Evolutionary conservation across 805 yeast genomes (phyloP).

Genomic region (Yarrowia divulgata): DNA sequence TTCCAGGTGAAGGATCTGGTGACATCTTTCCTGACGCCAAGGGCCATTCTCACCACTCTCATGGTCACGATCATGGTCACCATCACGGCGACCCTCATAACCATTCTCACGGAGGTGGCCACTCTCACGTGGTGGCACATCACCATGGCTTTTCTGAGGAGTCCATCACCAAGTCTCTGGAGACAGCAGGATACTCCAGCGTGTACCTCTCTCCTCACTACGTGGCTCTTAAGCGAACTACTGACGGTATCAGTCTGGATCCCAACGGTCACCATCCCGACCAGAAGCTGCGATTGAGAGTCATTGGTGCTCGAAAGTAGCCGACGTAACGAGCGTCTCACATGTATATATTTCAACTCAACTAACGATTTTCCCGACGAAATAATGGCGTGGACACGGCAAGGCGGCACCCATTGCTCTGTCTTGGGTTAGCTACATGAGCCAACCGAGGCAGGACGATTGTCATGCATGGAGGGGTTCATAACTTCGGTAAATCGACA

Average conservation of each 20-base stretch:
- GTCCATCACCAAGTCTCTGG: constrained; percentile 9
- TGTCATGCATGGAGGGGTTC: no score
- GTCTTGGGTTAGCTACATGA: neutral
- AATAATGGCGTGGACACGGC: neutral
- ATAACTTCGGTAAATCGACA: no score
- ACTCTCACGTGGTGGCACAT: constrained; percentile 23
- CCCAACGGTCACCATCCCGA: neutral
- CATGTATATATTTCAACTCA: constrained; percentile 1
- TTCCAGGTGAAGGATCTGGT: neutral
- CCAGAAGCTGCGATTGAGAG: constrained; percentile 25
- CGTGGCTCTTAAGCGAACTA: constrained; percentile 25
- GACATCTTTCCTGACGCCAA: neutral
- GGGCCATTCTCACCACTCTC: constrained; percentile 11
- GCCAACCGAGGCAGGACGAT: neutral
- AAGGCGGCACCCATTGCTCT: neutral
- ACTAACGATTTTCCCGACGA: neutral
- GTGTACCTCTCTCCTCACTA: constrained; percentile 25
- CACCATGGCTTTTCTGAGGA: constrained; percentile 25
- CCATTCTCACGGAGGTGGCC: constrained; percentile 17
- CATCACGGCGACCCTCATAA: constrained; percentile 1
- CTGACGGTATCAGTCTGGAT: constrained; percentile 17
- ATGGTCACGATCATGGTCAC: constrained; percentile 8
- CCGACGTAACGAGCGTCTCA: neutral
- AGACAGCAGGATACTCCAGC: constrained; percentile 14
- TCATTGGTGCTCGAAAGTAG: constrained; percentile 30